These are phyloP conservation scores for Suaeda aralocaspica DNA, from an alignment of 148 eudicot species.

Conservation along the genomic window DNA sequence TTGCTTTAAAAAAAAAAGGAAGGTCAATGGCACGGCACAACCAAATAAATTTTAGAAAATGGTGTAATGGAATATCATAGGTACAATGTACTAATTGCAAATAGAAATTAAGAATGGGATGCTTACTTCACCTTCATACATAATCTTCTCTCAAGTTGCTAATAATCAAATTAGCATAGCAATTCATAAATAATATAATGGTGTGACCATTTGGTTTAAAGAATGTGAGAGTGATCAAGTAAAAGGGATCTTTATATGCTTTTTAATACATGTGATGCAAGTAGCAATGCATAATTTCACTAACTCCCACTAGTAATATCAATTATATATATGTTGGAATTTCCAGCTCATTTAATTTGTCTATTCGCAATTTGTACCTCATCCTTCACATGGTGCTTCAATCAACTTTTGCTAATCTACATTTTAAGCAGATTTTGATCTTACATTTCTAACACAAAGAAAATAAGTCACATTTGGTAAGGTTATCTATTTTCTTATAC, in stretches of 20 bases:
- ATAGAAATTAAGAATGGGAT: neutral
- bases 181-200: neutral
- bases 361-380: neutral
- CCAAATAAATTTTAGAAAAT: no score
- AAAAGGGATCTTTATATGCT: constrained; percentile 6
- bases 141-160: neutral
- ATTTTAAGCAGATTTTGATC: neutral
- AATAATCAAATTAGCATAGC: neutral
- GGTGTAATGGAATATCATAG: neutral
- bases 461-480: no score
- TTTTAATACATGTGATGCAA: constrained; percentile 19
- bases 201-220: constrained; percentile 5
- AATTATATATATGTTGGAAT: neutral
- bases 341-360: neutral
- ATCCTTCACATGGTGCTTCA: neutral
- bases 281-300: constrained; percentile 5
- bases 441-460: no score
- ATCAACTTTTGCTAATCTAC: neutral
- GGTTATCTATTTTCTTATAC: no score
- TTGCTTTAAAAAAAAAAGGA: no score
- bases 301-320: constrained; percentile 14
- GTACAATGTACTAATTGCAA: neutral
- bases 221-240: neutral
- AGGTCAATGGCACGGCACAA: no score
- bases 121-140: constrained; percentile 9